Base-by-base conservation (phyloP, 768 basidiomycete genomes). In the Agaricus bisporus region DNA sequence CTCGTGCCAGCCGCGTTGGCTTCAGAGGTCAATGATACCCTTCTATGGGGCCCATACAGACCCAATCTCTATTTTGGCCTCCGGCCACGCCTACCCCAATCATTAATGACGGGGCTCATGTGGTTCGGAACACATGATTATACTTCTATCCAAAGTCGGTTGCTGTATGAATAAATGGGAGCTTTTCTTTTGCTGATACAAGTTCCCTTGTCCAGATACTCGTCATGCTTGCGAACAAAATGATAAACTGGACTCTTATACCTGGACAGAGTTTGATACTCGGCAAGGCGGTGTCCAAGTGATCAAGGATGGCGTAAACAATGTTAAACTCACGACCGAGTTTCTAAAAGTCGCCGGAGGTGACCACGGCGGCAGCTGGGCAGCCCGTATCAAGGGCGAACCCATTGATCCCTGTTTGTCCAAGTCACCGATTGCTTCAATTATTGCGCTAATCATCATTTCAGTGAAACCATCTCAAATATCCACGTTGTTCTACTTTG, bases 1-100 rank as follows among this genome's bases (percentile, higher is more conserved):
- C 60, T 80, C 17, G 66, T 66, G n/a, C 69, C 70, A 41, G 60
- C 65, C 3, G 74, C 68, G 11, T 56, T 74, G 15, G 68, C 76
- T 2, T 61, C 67, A 7, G 56, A 69, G 15, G 60, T 61, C n/a
- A 81, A 85, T 60, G 72, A 74, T 59, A 78, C 82, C 11, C 69
- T 88, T 26, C 66, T 90, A 67, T 94, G 91, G 91, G 91, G 92
- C 1, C 74, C 88, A 0, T 97, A 93, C 68, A 75, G 95, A 39
- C 91, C 95, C 0, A 91, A 92, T 62, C 78, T 97, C n/a, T 98
- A 98, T 71, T 95, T 97, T 68, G 95, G 95, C 17, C 74, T 97
- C 42, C 74, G 91, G 46, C 91, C 95, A 11, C 78, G 86, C 41
- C 70, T 91, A 58, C 92, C 94, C 0, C 82, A 90, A 61, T 91